These are phyloP conservation scores for Trichoderma sp. DNA, from an alignment of 2,329 filamentous ascomycete species.

Conservation along the genomic window DNA sequence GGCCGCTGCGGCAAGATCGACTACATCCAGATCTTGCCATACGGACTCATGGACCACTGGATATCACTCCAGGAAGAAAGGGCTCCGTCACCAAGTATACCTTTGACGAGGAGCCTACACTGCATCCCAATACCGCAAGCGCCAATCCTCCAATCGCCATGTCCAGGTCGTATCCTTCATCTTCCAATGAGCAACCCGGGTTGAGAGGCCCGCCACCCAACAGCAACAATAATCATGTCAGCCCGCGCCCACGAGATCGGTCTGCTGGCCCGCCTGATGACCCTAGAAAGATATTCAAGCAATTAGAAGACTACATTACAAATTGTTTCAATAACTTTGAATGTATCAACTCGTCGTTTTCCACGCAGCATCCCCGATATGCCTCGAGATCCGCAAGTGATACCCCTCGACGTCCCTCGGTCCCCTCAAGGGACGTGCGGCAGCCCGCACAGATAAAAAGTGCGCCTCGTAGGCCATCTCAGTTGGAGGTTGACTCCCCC, in stretches of 20 bases:
- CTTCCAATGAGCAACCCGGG: constrained; percentile 40
- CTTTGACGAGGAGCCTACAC: constrained; percentile 40
- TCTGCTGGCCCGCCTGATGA: constrained; percentile 31
- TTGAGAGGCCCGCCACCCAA: constrained; percentile 22
- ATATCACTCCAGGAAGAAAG: neutral
- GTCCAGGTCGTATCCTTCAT: constrained; percentile 44
- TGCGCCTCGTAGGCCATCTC: constrained; percentile 22
- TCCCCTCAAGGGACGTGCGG: constrained; percentile 22
- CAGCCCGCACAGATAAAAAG: constrained; percentile 30
- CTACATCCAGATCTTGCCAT: constrained; percentile 8
- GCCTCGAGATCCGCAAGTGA: constrained; percentile 25
- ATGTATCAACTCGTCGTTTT: constrained; percentile 74
- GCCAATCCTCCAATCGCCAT: constrained; percentile 23
- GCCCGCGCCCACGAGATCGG: constrained; percentile 21
- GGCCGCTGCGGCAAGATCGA: constrained; percentile 18
- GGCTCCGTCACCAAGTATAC: constrained; percentile 25
- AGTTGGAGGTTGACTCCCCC: constrained; percentile 25
- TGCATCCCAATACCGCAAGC: constrained; percentile 34
- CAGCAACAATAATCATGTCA: constrained; percentile 23
- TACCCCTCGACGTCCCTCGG: constrained; percentile 29
- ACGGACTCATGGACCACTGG: neutral
- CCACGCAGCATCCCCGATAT: constrained; percentile 44
- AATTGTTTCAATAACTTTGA: constrained; percentile 60
- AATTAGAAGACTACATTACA: constrained; percentile 74
- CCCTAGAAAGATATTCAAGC: constrained; percentile 65